Evolutionary conservation across 352 stramenopile genomes (phyloP), one percentile per base, ranked within the genome.

Genomic region (Phytopythium vexans): DNA sequence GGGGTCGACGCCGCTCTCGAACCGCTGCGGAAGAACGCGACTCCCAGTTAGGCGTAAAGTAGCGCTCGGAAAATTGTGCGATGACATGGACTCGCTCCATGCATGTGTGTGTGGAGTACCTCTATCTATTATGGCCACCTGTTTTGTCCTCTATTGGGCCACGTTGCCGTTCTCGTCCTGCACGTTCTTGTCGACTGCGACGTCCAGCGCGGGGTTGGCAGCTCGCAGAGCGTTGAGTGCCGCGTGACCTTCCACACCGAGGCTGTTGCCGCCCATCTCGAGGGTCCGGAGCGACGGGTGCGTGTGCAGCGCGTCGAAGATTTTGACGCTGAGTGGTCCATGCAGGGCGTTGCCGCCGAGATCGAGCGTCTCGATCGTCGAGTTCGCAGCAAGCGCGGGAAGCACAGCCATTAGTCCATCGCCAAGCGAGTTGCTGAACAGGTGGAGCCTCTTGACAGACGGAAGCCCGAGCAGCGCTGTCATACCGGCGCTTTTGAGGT

Each of bases 241-340:
- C 0, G 60, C 67, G 42, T 84, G 77, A 27, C 83, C 83, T 10
- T 72, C 62, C 49, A 89, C 72, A 7, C 81, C 83, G 1, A 94
- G 62, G 27, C 76, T 88, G 62, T 94, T 94, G 58, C 83, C 83
- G 57, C 83, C 83, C 74, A 94, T 88, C 50, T 94, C 83, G 11
- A 92, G 73, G 27, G 83, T 94, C 60, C 74, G 74, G n/a, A 94
- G 72, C 32, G 77, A 76, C 40, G 72, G 56, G 44, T 91, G 81
- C 0, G 52, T 42, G 62, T 94, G 83, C 12, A 94, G 57, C 27
- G 67, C 63, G 33, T 85, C 57, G 31, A 94, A 90, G 11, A 94
- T 68, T 42, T 55, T 47, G 15, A 86, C 70, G 41, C 74, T 85
- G 34, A 89, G 64, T 7, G 56, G 52, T 33, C 76, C 81, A 21